phyloP scores from a whole-genome alignment of 129 eudicot genomes.

The Chrysanthemum makinoi region DNA sequence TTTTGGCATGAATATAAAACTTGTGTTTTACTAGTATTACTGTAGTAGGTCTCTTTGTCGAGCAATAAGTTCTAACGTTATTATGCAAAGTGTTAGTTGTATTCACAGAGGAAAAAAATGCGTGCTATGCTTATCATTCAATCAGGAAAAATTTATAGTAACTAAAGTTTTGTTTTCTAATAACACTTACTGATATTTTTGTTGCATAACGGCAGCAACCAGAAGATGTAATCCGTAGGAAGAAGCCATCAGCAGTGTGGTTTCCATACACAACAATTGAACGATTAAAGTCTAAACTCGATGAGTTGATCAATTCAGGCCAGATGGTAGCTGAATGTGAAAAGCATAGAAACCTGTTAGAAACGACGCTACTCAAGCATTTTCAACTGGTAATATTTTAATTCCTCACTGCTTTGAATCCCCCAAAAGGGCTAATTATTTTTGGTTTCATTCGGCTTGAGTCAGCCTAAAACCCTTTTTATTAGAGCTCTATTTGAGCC shows the following conservation, averaged over 20 bases:
- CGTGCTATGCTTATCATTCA: too few species aligned
- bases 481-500: too few species aligned
- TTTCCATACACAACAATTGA: slow-evolving; percentile 87
- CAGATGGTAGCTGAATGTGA: slow-evolving; percentile 83
- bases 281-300: slow-evolving; percentile 80
- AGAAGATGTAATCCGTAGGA: slow-evolving; percentile 62
- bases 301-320: slow-evolving; percentile 55
- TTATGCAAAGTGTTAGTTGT: too few species aligned
- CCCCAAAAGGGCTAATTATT: too few species aligned
- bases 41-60: too few species aligned
- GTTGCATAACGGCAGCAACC: slow-evolving; percentile 66
- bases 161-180: too few species aligned
- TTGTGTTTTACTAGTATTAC: too few species aligned
- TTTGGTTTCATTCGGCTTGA: too few species aligned
- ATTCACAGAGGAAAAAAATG: too few species aligned
- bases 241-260: slow-evolving; percentile 75
- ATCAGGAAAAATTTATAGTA: too few species aligned
- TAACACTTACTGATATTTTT: background rate
- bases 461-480: background rate
- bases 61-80: too few species aligned
- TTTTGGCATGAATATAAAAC: too few species aligned
- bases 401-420: background rate
- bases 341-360: slow-evolving; percentile 66
- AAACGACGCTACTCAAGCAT: slow-evolving; percentile 64
- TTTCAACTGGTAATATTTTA: slow-evolving; percentile 56